Percentiles rank a stretch among this genome's conserved stretches.
Conservation (phyloP, 78 protist species). For the Dictyostelium brefeldianum region DNA sequence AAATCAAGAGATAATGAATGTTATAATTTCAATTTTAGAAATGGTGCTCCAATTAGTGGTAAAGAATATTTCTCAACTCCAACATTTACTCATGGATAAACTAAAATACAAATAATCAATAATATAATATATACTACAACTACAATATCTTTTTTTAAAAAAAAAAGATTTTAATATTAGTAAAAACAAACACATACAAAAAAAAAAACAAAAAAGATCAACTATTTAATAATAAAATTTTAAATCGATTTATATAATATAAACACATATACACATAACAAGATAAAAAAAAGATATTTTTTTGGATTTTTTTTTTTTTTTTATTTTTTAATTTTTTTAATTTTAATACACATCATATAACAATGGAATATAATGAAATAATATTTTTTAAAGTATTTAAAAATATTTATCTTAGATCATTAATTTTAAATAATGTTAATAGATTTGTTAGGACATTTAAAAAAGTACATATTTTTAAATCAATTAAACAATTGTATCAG, state of each 20-base stretch:
- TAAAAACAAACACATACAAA: neutral
- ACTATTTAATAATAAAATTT: neutral
- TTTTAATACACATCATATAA: no score
- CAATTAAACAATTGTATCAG: neutral
- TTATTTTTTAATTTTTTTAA: no score
- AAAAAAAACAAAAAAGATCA: neutral
- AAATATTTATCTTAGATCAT: neutral
- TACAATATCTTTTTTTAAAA: no score
- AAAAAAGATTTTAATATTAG: no score
- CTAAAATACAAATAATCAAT: neutral
- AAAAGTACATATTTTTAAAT: neutral
- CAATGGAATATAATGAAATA: neutral
- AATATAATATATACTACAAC: no score
- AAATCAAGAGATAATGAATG: neutral
- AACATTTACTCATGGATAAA: slow-evolving; percentile 68
- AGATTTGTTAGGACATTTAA: no score
- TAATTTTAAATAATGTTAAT: no score
- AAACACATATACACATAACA: no score
- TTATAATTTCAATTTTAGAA: slow-evolving; percentile 71
- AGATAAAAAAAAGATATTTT: no score
- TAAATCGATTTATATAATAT: no score
- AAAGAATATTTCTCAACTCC: slow-evolving; percentile 42
- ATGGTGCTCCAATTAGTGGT: slow-evolving; percentile 74
- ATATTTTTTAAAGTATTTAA: neutral
- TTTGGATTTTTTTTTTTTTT: no score